Conservation (phyloP, 306 rosid genomes). For the Bauhinia variegata region DNA sequence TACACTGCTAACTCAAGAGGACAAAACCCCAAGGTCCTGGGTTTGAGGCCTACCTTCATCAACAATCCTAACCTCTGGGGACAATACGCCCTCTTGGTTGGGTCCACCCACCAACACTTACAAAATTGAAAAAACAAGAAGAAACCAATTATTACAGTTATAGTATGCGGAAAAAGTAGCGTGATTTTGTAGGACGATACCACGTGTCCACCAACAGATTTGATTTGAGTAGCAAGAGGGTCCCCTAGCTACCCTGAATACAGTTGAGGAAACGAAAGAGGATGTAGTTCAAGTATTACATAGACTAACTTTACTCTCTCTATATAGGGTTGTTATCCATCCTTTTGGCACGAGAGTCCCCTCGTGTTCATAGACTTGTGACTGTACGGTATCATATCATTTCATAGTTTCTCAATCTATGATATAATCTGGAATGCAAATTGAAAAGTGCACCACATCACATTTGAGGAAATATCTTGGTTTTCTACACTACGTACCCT, state of each 20-base stretch:
- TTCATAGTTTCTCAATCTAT: no score
- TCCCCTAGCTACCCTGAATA: background rate
- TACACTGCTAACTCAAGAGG: no score
- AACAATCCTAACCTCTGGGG: no score
- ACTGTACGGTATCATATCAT: no score
- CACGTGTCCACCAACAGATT: conserved; percentile 7
- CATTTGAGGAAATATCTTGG: background rate
- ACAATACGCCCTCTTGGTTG: no score
- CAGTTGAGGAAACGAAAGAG: background rate
- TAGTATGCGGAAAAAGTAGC: conserved; percentile 12
- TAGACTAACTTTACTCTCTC: no score
- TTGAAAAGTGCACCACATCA: no score
- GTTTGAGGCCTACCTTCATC: no score
- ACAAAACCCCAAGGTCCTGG: no score
- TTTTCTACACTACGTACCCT: background rate
- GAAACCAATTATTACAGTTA: conserved; percentile 38
- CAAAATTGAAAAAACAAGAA: background rate
- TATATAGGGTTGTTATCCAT: conserved; percentile 5
- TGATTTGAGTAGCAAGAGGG: conserved; percentile 7
- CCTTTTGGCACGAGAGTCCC: background rate
- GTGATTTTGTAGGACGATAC: conserved; percentile 13
- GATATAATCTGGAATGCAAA: no score
- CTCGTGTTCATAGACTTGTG: background rate
- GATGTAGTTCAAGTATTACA: background rate
- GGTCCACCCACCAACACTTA: no score